These are phyloP conservation scores for Lichtheimia hyalospora DNA, from an alignment of 371 early-diverging fungal species.

Conservation along the genomic window DNA sequence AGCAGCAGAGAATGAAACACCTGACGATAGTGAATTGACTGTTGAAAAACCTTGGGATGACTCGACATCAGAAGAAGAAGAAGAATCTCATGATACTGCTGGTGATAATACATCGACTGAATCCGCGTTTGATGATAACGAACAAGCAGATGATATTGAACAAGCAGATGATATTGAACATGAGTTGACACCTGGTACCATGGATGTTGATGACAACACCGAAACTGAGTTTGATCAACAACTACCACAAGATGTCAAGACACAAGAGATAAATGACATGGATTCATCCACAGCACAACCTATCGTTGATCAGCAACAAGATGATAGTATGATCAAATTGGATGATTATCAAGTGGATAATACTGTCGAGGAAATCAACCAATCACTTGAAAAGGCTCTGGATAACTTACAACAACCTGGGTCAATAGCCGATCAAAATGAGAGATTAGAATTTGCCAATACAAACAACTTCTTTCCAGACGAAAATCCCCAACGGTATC, in stretches of 20 bases:
- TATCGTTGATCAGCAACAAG: background rate
- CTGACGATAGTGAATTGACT: slow-evolving; percentile 1
- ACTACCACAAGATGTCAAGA: background rate
- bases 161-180: background rate
- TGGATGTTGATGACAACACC: background rate
- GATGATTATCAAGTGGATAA: slow-evolving; percentile 11
- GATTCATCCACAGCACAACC: background rate
- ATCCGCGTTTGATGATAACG: background rate
- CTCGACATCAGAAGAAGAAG: background rate
- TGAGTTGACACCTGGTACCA: background rate
- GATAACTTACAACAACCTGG: background rate
- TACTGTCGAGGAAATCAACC: slow-evolving; percentile 8
- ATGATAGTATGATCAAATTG: background rate
- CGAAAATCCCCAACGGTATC: background rate
- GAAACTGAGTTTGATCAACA: background rate
- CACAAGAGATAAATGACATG: background rate
- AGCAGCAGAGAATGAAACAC: background rate
- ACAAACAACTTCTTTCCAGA: slow-evolving; percentile 3
- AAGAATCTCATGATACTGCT: background rate
- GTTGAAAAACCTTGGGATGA: slow-evolving; percentile 8
- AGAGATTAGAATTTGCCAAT: too few relatives aligned
- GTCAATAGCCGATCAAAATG: too few relatives aligned
- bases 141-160: background rate
- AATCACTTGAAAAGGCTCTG: slow-evolving; percentile 10
- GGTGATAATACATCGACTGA: background rate